These are phyloP conservation scores for Heritiera littoralis DNA, from an alignment of 345 rosid genomes.

Conservation along the genomic window DNA sequence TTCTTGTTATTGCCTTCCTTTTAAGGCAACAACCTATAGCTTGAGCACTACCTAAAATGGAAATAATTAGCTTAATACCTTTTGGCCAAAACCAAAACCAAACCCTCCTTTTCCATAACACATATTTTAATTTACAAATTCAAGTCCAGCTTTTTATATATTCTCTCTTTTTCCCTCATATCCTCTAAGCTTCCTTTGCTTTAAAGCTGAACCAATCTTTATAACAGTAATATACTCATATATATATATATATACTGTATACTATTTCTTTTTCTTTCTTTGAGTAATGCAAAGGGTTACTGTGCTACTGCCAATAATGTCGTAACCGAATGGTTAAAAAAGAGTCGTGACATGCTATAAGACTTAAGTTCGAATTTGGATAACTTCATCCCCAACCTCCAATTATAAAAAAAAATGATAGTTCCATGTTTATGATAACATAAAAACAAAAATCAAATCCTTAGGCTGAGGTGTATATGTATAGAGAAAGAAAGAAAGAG, in stretches of 20 bases:
- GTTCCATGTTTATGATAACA: background rate
- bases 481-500: background rate
- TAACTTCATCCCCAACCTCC: too few species aligned
- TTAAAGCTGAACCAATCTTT: conserved; percentile 6
- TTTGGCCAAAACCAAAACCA: conserved; percentile 10
- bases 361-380: too few species aligned
- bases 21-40: conserved; percentile 33
- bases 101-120: background rate
- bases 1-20: conserved; percentile 42
- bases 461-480: background rate
- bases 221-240: too few species aligned
- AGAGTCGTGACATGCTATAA: too few species aligned
- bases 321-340: too few species aligned
- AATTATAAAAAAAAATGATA: too few species aligned
- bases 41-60: conserved; percentile 38
- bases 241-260: too few species aligned
- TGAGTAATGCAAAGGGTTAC: too few species aligned
- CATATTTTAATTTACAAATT: background rate
- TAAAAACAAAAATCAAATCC: background rate
- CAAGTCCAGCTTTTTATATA: background rate
- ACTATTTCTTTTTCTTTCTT: too few species aligned
- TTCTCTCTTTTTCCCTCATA: background rate
- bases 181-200: background rate
- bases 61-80: conserved; percentile 40
- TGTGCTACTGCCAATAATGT: too few species aligned